phyloP scores from a whole-genome alignment of 768 basidiomycete species.

The Psilocybe sp. region DNA sequence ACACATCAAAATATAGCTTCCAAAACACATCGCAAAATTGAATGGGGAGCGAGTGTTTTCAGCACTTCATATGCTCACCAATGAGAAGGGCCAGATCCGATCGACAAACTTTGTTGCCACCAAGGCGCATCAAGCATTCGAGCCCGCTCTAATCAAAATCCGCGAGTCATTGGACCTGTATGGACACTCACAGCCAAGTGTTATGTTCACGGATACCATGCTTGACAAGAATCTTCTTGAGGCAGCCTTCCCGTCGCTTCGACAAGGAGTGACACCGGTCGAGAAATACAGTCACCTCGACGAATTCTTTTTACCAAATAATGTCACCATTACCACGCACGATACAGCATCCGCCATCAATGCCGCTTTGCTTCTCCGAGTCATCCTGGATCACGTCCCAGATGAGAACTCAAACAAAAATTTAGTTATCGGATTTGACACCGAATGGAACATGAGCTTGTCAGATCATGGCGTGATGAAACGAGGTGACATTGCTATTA shows the following conservation, averaged over 20 bases:
- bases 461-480: constrained; percentile 12
- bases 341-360: constrained; percentile 11
- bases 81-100: constrained; percentile 22
- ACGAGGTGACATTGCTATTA: constrained; percentile 17
- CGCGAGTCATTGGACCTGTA: constrained; percentile 22
- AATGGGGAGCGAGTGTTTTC: constrained; percentile 23
- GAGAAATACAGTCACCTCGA: constrained; percentile 22
- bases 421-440: constrained; percentile 17
- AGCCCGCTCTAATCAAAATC: constrained; percentile 19
- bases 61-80: constrained; percentile 23
- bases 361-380: constrained; percentile 13
- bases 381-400: constrained; percentile 20
- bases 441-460: constrained; percentile 24
- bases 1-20: constrained; percentile 13
- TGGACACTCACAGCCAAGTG: constrained; percentile 20
- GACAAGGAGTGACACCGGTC: constrained; percentile 8
- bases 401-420: constrained; percentile 6
- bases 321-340: constrained; percentile 11
- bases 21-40: constrained; percentile 21
- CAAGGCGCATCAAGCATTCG: constrained; percentile 29
- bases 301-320: constrained; percentile 11
- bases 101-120: constrained; percentile 19
- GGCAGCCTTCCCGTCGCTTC: constrained; percentile 15
- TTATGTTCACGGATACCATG: constrained; percentile 29
- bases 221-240: constrained; percentile 22